Conservation (phyloP, 495 filamentous ascomycete species). For the Penicillium fimorum region DNA sequence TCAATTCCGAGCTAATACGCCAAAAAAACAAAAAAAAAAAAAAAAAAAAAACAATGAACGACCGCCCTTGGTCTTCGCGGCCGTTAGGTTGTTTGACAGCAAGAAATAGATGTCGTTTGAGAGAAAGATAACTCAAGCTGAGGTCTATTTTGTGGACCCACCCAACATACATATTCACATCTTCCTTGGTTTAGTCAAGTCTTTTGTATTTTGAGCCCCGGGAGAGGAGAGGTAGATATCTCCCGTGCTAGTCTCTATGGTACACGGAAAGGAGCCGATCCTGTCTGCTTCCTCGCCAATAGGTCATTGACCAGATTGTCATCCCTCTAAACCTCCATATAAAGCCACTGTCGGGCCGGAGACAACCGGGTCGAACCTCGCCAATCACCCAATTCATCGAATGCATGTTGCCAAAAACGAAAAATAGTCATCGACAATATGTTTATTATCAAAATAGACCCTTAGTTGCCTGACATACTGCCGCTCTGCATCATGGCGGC, state of each 20-base stretch:
- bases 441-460: neutral
- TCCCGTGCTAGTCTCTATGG: conserved; percentile 26
- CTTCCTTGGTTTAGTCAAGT: neutral
- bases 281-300: conserved; percentile 14
- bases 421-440: neutral
- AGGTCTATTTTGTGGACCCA: neutral
- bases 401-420: neutral
- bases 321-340: neutral
- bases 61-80: neutral
- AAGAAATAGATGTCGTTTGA: neutral
- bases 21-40: too few relatives aligned
- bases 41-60: neutral
- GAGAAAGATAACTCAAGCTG: neutral
- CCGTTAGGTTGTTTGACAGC: neutral
- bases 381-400: neutral
- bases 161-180: neutral
- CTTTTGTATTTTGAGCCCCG: conserved; percentile 21
- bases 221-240: conserved; percentile 5
- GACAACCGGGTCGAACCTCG: neutral
- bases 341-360: neutral
- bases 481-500: conserved; percentile 78
- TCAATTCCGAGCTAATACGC: neutral
- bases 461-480: conserved; percentile 45
- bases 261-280: conserved; percentile 26
- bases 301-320: conserved; percentile 4